These are phyloP conservation scores for Fusarium transvaalense DNA, from an alignment of 2,329 filamentous ascomycete species.

Conservation along the genomic window DNA sequence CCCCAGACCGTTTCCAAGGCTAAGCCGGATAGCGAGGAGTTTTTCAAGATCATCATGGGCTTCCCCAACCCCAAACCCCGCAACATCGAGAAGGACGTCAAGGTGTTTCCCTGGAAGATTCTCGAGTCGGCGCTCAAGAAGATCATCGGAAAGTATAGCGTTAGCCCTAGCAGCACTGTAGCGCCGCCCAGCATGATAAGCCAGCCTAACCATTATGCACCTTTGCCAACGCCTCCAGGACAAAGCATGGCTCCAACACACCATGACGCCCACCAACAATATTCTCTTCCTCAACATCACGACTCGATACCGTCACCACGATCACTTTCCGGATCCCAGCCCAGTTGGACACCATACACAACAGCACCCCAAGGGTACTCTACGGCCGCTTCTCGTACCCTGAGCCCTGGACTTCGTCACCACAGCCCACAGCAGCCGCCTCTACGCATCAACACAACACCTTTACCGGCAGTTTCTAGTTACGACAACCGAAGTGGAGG, in stretches of 20 bases:
- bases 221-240: slow-evolving; percentile 62
- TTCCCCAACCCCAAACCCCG: slow-evolving; percentile 95
- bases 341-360: slow-evolving; percentile 64
- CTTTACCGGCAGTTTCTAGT: slow-evolving; percentile 54
- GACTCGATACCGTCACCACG: slow-evolving; percentile 66
- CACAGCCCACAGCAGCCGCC: slow-evolving; percentile 55
- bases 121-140: slow-evolving; percentile 90
- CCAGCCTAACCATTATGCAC: slow-evolving; percentile 57
- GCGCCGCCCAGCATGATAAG: slow-evolving; percentile 58
- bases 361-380: slow-evolving; percentile 52
- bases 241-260: slow-evolving; percentile 52
- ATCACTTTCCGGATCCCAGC: slow-evolving; percentile 62
- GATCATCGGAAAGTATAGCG: slow-evolving; percentile 95
- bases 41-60: slow-evolving; percentile 99
- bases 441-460: slow-evolving; percentile 55
- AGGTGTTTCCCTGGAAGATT: slow-evolving; percentile 97
- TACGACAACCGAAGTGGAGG: slow-evolving; percentile 56
- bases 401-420: slow-evolving; percentile 56
- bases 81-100: slow-evolving; percentile 99
- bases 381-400: slow-evolving; percentile 55
- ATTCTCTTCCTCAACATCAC: slow-evolving; percentile 60
- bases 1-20: slow-evolving; percentile 94
- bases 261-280: slow-evolving; percentile 53
- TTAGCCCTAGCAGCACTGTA: slow-evolving; percentile 58
- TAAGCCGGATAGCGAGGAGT: slow-evolving; percentile 92